Base-by-base conservation (phyloP, 176 grass and related monocot species). In the Oryza rufipogon region DNA sequence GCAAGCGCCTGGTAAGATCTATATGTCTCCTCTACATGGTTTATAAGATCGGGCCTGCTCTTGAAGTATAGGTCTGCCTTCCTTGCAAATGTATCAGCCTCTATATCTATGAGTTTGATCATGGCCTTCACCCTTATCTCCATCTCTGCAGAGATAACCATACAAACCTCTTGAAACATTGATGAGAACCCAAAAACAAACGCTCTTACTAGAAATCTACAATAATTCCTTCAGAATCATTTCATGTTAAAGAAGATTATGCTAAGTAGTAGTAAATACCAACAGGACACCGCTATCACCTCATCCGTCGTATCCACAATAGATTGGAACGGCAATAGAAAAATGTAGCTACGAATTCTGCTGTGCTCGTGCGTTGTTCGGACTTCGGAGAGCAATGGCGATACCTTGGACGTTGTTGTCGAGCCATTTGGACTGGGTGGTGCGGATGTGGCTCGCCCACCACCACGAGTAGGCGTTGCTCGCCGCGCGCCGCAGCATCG, bases 61-160 rank as follows among this genome's bases (percentile, higher is more conserved):
- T 81, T 80, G 75, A 92, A 96, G 67, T 96, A 99, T 60, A 96
- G 71, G 25, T 97, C 92, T 0, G 90, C 95, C 71, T 89, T 94
- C 77, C 75, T 92, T 23, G 86, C 88, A 32, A 96, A 99, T 73
- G 78, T 79, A 83, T 86, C 89, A 9, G 81, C 91, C n/a, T 92
- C 91, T 71, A 83, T 88, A 78, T 94, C 89, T 84, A 97, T 97
- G 46, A 94, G 86, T 80, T 79, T 89, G 71, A 92, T 87, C 93
- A 94, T 99, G 41, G 83, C 78, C 34, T 86, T 87, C 69, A 95
- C 83, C 87, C 83, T 88, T 46, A 66, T 47, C 75, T 98, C 96
- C 91, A 92, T 95, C 13, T 98, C 91, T 93, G 48, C 46, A 79
- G 74, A 81, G 4, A 45, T 48, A 78, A 26, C n/a, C 34, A 25